These are phyloP conservation scores for Galerina marginata DNA, from an alignment of 768 basidiomycete genomes.

Conservation along the genomic window DNA sequence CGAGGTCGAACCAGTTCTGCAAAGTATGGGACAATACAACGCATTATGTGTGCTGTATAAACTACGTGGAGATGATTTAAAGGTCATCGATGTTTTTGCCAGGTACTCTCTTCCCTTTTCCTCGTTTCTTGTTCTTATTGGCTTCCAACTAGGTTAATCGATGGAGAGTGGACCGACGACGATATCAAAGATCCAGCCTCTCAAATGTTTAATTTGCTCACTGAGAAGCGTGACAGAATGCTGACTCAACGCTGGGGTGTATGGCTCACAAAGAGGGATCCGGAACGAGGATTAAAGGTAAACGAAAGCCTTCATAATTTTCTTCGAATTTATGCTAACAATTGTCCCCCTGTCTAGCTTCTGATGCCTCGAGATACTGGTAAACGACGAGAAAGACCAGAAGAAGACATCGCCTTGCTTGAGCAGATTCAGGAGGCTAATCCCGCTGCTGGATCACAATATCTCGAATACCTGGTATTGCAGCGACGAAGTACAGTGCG, in stretches of 20 bases:
- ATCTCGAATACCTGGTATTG: slow-evolving; percentile 82
- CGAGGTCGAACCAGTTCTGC: slow-evolving; percentile 68
- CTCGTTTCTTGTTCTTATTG: background rate
- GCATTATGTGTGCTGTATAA: slow-evolving; percentile 67
- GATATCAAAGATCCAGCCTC: slow-evolving; percentile 67
- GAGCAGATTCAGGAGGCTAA: slow-evolving; percentile 62
- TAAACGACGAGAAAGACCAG: slow-evolving; percentile 61
- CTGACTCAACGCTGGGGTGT: slow-evolving; percentile 78
- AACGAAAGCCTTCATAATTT: background rate
- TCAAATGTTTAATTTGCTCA: slow-evolving; percentile 62
- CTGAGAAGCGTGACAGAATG: slow-evolving; percentile 59
- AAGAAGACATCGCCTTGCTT: slow-evolving; percentile 65
- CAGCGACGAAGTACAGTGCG: slow-evolving; percentile 65
- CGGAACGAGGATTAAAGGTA: slow-evolving; percentile 76
- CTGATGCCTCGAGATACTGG: slow-evolving; percentile 59
- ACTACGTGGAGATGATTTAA: slow-evolving; percentile 58
- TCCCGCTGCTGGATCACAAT: slow-evolving; percentile 67
- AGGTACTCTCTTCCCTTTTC: slow-evolving; percentile 47
- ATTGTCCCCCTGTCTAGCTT: slow-evolving; percentile 46
- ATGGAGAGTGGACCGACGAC: slow-evolving; percentile 67
- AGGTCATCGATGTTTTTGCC: slow-evolving; percentile 70
- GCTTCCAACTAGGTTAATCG: slow-evolving; percentile 54
- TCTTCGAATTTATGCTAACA: background rate
- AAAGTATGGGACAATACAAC: slow-evolving; percentile 56
- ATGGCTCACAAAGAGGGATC: slow-evolving; percentile 77